These are phyloP conservation scores for Babesia ovata DNA, from an alignment of 169 alveolate genomes.

Conservation along the genomic window DNA sequence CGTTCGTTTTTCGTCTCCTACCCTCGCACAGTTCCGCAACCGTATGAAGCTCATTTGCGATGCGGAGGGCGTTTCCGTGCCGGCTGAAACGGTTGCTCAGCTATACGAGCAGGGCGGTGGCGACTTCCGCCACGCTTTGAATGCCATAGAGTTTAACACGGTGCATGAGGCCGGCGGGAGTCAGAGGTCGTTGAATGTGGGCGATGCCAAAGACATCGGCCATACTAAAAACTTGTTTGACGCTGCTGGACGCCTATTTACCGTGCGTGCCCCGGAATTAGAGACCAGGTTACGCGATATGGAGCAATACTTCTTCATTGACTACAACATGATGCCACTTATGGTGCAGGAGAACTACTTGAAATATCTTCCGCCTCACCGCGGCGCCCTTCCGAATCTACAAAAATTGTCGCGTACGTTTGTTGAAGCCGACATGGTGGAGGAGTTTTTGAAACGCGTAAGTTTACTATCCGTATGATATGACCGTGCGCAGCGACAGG, in stretches of 20 bases:
- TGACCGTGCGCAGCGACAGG: constrained; percentile 28
- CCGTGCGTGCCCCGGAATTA: constrained; percentile 64
- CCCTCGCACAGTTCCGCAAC: constrained; percentile 77
- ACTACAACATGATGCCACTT: constrained; percentile 92
- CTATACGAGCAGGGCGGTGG: constrained; percentile 88
- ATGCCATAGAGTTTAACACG: constrained; percentile 87
- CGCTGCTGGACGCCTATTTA: constrained; percentile 66
- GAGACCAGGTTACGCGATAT: constrained; percentile 19
- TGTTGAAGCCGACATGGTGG: constrained; percentile 65
- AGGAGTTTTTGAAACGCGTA: constrained; percentile 35
- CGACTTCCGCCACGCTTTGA: constrained; percentile 91
- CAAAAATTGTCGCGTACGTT: constrained; percentile 68
- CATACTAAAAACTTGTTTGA: constrained; percentile 78
- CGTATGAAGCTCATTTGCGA: constrained; percentile 85
- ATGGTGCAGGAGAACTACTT: constrained; percentile 92
- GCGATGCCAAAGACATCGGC: constrained; percentile 71
- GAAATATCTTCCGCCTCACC: constrained; percentile 65
- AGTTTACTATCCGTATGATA: neutral
- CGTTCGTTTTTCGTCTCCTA: constrained; percentile 89
- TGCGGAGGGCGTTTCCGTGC: constrained; percentile 86
- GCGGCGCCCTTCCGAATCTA: constrained; percentile 54
- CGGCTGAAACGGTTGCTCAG: constrained; percentile 84
- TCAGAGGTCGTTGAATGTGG: constrained; percentile 64
- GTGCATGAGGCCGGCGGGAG: constrained; percentile 67
- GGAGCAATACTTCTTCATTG: constrained; percentile 90